Percentiles rank a stretch among this genome's conserved stretches.
phyloP scores from a whole-genome alignment of 2,329 filamentous ascomycete genomes.

The Fusarium equiseti region DNA sequence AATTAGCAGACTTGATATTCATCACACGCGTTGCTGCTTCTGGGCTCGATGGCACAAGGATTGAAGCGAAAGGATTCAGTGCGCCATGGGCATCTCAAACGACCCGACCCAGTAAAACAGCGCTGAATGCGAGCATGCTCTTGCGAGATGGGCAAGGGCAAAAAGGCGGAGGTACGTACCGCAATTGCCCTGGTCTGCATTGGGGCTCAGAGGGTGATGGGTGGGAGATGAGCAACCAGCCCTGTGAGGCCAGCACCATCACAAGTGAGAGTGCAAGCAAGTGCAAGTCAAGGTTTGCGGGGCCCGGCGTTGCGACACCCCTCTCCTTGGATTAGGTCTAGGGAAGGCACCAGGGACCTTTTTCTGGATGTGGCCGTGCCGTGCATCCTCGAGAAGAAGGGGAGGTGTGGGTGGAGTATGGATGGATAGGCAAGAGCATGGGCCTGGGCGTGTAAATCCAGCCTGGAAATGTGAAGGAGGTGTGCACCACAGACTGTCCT shows the following conservation, averaged over 20 bases:
- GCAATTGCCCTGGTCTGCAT: neutral
- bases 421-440: neutral
- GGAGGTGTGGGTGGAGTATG: constrained; percentile 16
- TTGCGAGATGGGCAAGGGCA: constrained; percentile 12
- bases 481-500: constrained; percentile 5
- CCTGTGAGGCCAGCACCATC: constrained; percentile 44
- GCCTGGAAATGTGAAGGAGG: constrained; percentile 9
- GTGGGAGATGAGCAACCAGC: constrained; percentile 36
- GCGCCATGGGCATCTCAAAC: constrained; percentile 12
- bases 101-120: constrained; percentile 12
- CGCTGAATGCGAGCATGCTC: constrained; percentile 25
- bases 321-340: constrained; percentile 5
- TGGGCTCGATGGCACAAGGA: constrained; percentile 6
- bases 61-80: constrained; percentile 22
- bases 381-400: constrained; percentile 8
- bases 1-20: neutral
- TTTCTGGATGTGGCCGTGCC: constrained; percentile 40
- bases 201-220: constrained; percentile 33
- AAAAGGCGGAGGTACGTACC: constrained; percentile 44
- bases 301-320: constrained; percentile 24
- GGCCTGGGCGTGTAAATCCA: constrained; percentile 19
- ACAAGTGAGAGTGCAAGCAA: constrained; percentile 9
- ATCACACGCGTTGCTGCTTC: neutral
- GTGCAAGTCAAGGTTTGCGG: constrained; percentile 10
- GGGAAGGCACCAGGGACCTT: constrained; percentile 29